Base-by-base conservation (phyloP, 495 filamentous ascomycete genomes). In the Daldinia caldariorum region DNA sequence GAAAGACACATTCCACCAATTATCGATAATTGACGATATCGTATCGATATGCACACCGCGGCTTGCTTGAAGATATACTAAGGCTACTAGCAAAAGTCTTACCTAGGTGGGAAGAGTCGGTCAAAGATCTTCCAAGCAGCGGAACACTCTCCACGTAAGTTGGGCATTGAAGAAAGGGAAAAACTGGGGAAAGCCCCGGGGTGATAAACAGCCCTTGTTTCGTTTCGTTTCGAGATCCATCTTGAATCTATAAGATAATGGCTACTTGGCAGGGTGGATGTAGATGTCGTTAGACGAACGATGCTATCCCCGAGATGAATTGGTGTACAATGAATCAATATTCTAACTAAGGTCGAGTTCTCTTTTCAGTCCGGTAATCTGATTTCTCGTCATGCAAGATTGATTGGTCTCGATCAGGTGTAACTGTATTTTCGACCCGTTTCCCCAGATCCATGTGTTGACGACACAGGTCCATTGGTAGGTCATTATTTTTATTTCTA, bases 331-430 rank as follows among this genome's bases (percentile, higher is more conserved):
- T 55, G 63, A 63, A 66, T 39, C 63, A 47, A 72, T 63, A 63
- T 50, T 61, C 22, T 39, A 41, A 41, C 16, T 4, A 16, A 14
- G 32, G 8, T 61, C 18, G 38, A 47, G 39, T 61, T 39, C 39
- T 20, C 18, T 6, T 63, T 47, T 37, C 54, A 26, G 38, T 49
- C 14, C 13, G 8, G 9, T 62, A 58, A 58, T 68, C 31, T 53
- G 13, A 31, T 53, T 62, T 47, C 63, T 57, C 9, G 54, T 53
- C 18, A 72, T 72, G 69, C 69, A 60, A 64, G 69, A 72, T 72
- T 67, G 63, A 72, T 72, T 72, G 69, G 69, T 29, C 55, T 67
- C 55, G 60, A 67, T 67, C 60, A 67, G 59, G 69, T 72, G 69
- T 64, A 57, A 71, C 68, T 58, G 16, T 65, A 51, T 61, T 55